Evolutionary conservation across 1,139 yeast species (phyloP).

Genomic region (Debaryomyces psychrophilus): DNA sequence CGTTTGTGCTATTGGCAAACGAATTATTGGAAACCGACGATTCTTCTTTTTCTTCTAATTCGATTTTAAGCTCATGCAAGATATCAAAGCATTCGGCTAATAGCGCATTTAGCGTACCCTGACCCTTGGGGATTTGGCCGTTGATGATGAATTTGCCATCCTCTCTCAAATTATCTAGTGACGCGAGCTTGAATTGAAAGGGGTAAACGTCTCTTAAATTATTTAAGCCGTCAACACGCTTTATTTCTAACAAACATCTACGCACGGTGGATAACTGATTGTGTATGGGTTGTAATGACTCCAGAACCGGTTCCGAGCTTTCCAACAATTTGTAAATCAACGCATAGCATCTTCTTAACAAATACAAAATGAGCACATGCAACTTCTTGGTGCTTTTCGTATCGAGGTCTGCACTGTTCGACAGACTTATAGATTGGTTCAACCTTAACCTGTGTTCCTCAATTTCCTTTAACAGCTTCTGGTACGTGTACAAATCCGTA

Average conservation of each 20-base stretch:
- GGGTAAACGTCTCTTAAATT: conserved; percentile 89
- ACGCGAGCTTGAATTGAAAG: conserved; percentile 89
- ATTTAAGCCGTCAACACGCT: conserved; percentile 88
- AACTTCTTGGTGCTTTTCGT: conserved; percentile 30
- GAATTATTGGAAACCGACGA: conserved; percentile 22
- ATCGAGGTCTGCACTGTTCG: background rate
- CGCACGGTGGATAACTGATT: conserved; percentile 91
- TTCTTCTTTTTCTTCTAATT: conserved; percentile 71
- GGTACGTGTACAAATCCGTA: conserved; percentile 86
- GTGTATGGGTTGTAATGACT: conserved; percentile 88
- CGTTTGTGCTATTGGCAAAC: conserved; percentile 18
- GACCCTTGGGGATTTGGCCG: conserved; percentile 93
- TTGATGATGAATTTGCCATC: conserved; percentile 93
- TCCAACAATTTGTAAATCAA: conserved; percentile 85
- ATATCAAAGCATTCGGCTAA: conserved; percentile 94
- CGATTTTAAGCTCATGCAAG: conserved; percentile 85
- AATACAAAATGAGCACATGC: conserved; percentile 72
- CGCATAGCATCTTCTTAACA: conserved; percentile 87
- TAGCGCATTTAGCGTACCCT: conserved; percentile 87
- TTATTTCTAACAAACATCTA: conserved; percentile 83
- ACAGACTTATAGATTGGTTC: conserved; percentile 8
- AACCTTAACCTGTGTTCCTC: conserved; percentile 64
- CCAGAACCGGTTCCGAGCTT: conserved; percentile 92
- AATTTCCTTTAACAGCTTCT: conserved; percentile 68
- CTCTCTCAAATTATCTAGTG: conserved; percentile 78